phyloP scores from a whole-genome alignment of 2,329 filamentous ascomycete genomes.

The Colletotrichum sp. region DNA sequence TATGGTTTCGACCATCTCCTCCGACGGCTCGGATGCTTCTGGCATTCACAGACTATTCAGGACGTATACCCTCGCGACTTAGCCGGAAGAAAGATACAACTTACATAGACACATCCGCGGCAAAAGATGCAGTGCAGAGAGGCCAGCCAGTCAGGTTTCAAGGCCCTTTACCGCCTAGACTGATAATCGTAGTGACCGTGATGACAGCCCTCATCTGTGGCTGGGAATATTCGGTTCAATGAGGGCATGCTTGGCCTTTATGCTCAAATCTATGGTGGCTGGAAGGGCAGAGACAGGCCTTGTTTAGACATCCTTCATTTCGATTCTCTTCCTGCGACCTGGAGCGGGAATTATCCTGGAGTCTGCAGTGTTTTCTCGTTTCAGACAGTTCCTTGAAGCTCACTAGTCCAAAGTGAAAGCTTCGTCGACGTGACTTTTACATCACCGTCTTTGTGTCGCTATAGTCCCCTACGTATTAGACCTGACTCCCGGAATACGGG shows the following conservation, averaged over 20 bases:
- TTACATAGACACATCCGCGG: accelerated
- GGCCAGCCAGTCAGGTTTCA: accelerated
- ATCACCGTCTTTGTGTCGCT: neutral
- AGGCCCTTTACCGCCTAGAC: accelerated
- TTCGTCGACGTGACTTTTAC: accelerated
- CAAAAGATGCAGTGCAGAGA: neutral
- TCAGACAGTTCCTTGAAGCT: no score
- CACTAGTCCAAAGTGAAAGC: accelerated
- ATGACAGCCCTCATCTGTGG: neutral
- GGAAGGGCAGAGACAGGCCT: neutral
- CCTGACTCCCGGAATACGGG: neutral
- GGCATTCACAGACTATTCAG: neutral
- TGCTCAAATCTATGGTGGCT: neutral
- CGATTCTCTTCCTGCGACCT: no score
- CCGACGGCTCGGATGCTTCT: accelerated
- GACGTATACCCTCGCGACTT: accelerated
- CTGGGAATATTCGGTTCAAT: neutral
- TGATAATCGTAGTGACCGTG: neutral
- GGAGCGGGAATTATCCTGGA: no score
- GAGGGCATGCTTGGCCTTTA: neutral
- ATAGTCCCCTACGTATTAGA: neutral
- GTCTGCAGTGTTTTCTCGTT: no score
- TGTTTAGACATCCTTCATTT: no score
- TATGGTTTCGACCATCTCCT: accelerated
- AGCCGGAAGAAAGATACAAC: accelerated